phyloP scores from a whole-genome alignment of 495 filamentous ascomycete genomes.

The Oidiodendron maius region DNA sequence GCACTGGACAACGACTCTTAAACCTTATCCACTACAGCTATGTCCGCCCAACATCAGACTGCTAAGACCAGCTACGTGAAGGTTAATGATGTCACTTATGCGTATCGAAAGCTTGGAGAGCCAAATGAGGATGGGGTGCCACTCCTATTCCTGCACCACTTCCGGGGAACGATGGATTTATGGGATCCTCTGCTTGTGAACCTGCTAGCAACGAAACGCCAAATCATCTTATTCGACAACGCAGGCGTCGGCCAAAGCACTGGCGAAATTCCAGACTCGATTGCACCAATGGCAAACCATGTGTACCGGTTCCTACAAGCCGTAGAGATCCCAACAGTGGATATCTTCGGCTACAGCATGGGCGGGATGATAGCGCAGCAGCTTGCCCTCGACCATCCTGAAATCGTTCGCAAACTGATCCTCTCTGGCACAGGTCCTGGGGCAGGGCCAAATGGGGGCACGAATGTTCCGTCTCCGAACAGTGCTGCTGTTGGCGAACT shows the following conservation, averaged over 20 bases:
- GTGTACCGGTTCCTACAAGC: slow-evolving; percentile 25
- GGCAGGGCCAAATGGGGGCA: background rate
- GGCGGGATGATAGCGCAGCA: slow-evolving; percentile 19
- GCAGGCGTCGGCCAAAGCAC: slow-evolving; percentile 24
- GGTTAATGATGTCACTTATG: slow-evolving; percentile 19
- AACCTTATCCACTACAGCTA: slow-evolving; percentile 9
- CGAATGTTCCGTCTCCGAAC: background rate
- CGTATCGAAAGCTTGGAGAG: slow-evolving; percentile 30
- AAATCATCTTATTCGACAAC: slow-evolving; percentile 25
- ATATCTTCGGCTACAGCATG: slow-evolving; percentile 26
- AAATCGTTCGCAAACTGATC: background rate
- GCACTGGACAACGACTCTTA: no score
- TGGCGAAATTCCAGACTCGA: slow-evolving; percentile 16
- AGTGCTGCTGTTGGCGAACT: background rate
- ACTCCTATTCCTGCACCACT: slow-evolving; percentile 27
- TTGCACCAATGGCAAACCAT: slow-evolving; percentile 21
- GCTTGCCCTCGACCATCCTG: background rate
- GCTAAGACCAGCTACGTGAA: slow-evolving; percentile 24
- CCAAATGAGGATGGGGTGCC: slow-evolving; percentile 19
- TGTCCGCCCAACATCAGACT: slow-evolving; percentile 29
- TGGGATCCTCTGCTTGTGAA: slow-evolving; percentile 27
- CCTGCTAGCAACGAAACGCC: slow-evolving; percentile 16
- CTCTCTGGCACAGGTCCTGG: background rate
- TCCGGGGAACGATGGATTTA: slow-evolving; percentile 26
- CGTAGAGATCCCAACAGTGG: slow-evolving; percentile 22